These are phyloP conservation scores for Vicia faba DNA, from an alignment of 306 rosid genomes.

Conservation along the genomic window DNA sequence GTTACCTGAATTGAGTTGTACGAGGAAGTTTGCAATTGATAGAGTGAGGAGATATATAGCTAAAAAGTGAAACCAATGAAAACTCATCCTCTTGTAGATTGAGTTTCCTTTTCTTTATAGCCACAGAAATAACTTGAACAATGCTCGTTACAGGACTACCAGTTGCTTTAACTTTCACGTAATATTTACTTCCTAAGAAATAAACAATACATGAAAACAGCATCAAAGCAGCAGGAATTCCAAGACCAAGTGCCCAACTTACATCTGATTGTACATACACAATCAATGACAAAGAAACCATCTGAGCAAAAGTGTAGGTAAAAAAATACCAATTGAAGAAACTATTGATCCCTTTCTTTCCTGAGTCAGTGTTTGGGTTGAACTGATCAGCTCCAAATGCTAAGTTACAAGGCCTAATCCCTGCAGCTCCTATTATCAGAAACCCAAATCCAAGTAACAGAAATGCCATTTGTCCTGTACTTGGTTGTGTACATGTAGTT, in stretches of 20 bases:
- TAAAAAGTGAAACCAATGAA: constrained; percentile 58
- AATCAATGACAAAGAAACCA: constrained; percentile 66
- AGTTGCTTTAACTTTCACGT: constrained; percentile 69
- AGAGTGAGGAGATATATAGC: constrained; percentile 58
- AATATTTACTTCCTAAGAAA: constrained; percentile 60
- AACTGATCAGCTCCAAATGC: constrained; percentile 96
- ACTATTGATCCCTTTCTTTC: constrained; percentile 78
- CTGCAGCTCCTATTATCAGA: constrained; percentile 74
- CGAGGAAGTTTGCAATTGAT: constrained; percentile 69
- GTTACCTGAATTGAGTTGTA: constrained; percentile 77
- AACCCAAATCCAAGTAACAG: constrained; percentile 59
- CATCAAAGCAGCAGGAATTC: constrained; percentile 81
- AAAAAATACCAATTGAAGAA: constrained; percentile 95
- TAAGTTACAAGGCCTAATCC: constrained; percentile 84
- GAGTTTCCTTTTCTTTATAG: constrained; percentile 64
- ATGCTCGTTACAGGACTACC: constrained; percentile 81
- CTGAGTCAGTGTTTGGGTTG: constrained; percentile 74
- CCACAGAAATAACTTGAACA: constrained; percentile 59
- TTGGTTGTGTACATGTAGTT: constrained; percentile 55
- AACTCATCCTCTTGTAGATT: constrained; percentile 39
- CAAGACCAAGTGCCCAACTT: constrained; percentile 83
- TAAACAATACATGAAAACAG: constrained; percentile 56
- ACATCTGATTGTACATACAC: constrained; percentile 74
- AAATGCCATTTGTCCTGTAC: constrained; percentile 64
- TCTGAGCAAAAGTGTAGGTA: constrained; percentile 70